Conservation (phyloP, 495 filamentous ascomycete species). For the Chlorociboria aeruginascens region DNA sequence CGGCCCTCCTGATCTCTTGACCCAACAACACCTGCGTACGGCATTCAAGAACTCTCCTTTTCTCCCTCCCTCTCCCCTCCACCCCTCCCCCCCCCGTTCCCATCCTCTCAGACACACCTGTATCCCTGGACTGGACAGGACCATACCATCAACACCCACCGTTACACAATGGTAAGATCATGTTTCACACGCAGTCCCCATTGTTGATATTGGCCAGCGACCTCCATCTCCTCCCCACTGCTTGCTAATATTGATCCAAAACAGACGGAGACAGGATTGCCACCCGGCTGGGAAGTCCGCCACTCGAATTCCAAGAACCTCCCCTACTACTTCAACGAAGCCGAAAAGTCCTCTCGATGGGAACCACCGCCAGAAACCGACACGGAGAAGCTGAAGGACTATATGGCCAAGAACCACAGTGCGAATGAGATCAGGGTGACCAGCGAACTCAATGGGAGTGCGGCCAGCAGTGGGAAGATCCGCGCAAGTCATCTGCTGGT, state of each 20-base stretch:
- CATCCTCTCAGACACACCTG: not conserved
- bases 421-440: slow-evolving; percentile 39
- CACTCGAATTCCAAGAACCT: slow-evolving; percentile 95
- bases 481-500: slow-evolving; percentile 82
- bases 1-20: not conserved
- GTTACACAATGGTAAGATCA: not conserved
- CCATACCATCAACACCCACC: not conserved
- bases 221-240: not conserved
- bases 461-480: slow-evolving; percentile 72
- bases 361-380: slow-evolving; percentile 82
- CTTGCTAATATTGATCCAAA: slow-evolving; percentile 7
- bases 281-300: slow-evolving; percentile 82
- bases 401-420: slow-evolving; percentile 78
- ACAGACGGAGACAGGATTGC: slow-evolving; percentile 68
- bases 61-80: not conserved
- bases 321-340: slow-evolving; percentile 91
- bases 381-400: slow-evolving; percentile 77
- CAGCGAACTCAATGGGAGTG: slow-evolving; percentile 22
- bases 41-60: no score
- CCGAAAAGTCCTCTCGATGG: slow-evolving; percentile 79
- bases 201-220: not conserved
- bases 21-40: no score
- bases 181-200: not conserved
- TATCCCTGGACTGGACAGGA: no score
- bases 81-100: not conserved